Conservation (phyloP, 1,139 yeast genomes). For the Diutina siamensis region DNA sequence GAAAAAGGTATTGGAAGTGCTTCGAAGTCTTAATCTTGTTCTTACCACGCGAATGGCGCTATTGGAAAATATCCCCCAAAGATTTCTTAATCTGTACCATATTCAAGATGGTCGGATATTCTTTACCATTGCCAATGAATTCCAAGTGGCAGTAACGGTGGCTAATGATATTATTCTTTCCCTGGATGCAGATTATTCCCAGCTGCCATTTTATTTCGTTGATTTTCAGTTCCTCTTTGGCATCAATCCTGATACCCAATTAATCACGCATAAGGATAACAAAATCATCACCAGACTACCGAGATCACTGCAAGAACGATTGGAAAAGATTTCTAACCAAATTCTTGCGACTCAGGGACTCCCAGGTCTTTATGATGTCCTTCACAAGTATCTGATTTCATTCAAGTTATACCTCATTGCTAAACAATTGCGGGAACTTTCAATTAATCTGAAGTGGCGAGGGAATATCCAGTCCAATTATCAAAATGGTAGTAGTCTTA, state of each 20-base stretch:
- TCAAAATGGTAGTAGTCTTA: constrained; percentile 36
- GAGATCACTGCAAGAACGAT: constrained; percentile 19
- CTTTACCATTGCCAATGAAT: constrained; percentile 54
- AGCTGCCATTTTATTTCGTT: constrained; percentile 63
- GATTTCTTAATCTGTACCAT: constrained; percentile 44
- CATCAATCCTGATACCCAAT: constrained; percentile 24
- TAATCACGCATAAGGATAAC: constrained; percentile 21
- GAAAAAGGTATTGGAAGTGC: constrained; percentile 45
- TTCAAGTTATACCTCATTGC: constrained; percentile 65
- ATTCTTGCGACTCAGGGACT: constrained; percentile 35
- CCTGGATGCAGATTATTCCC: constrained; percentile 22
- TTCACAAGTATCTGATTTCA: constrained; percentile 62
- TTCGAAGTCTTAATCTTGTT: constrained; percentile 61
- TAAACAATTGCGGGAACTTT: constrained; percentile 45
- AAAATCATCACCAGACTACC: constrained; percentile 24
- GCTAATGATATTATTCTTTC: constrained; percentile 42
- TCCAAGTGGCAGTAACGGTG: constrained; percentile 59
- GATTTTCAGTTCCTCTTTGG: constrained; percentile 61
- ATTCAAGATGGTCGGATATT: constrained; percentile 70
- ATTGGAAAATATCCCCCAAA: constrained; percentile 48
- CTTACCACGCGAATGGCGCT: constrained; percentile 68
- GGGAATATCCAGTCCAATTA: constrained; percentile 58
- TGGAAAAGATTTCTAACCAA: constrained; percentile 45
- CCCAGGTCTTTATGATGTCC: constrained; percentile 48
- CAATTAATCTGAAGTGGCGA: constrained; percentile 48